Evolutionary conservation across 257 asterid species (phyloP).

Genomic region (Leptodermis oblonga): DNA sequence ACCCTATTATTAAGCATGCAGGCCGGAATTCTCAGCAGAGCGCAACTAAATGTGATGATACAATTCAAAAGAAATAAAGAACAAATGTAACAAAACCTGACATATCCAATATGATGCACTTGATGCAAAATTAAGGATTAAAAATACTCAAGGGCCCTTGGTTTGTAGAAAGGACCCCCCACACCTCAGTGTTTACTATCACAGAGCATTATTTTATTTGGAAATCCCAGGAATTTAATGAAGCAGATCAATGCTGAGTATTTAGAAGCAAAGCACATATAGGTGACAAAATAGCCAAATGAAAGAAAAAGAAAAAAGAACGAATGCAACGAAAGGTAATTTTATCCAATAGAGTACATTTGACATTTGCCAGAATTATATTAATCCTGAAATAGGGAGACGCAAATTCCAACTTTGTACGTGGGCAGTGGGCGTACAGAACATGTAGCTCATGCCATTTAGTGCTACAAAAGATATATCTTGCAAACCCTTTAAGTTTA

Average conservation of each 20-base stretch:
- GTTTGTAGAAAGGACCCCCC: too few relatives aligned
- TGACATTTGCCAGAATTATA: background rate
- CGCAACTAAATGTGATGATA: background rate
- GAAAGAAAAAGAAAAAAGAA: background rate
- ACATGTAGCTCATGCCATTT: background rate
- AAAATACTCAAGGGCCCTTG: too few relatives aligned
- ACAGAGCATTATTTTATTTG: background rate
- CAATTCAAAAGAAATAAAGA: background rate
- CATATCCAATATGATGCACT: background rate
- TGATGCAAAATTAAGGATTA: background rate
- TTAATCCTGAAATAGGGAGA: background rate
- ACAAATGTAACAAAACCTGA: background rate
- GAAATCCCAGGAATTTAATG: background rate
- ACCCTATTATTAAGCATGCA: background rate
- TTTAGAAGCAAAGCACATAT: background rate
- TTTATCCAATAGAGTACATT: background rate
- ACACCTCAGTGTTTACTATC: background rate
- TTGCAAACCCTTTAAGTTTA: background rate
- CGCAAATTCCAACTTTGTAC: background rate
- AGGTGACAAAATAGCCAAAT: background rate
- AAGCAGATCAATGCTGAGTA: background rate
- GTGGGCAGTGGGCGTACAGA: background rate
- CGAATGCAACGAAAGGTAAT: background rate
- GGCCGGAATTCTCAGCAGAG: background rate
- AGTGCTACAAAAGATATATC: background rate